Evolutionary conservation across 1,284 basidiomycete species (phyloP), one percentile per base, ranked within the genome.

Genomic region (Neolentinus lepideus): DNA sequence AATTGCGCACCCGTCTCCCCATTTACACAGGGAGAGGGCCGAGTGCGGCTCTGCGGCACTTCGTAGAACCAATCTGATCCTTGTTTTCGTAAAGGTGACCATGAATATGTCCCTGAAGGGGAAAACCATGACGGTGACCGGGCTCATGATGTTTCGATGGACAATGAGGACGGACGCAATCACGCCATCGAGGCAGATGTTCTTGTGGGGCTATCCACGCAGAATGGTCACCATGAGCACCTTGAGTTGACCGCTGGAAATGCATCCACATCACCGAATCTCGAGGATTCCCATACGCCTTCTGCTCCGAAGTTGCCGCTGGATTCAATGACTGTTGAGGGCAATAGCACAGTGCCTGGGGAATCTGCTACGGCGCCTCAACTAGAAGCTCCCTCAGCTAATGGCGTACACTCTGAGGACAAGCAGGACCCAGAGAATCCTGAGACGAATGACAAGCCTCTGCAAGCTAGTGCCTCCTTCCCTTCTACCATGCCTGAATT

Each of bases 61-160:
- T 73, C 78, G 75, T 76, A 73, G 73, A 69, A 74, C 83, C 84
- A 69, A 85, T 78, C 66, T 14, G 12, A n/a, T 16, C n/a, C 24
- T 71, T 63, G 63, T 66, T 69, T 68, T 29, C 27, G 65, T 63
- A 63, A 83, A 83, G 81, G 78, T 72, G 71, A 72, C 74, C 67
- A 68, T 69, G 71, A 74, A 73, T 71, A 70, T 72, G 75, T 71
- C 66, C 66, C 71, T 62, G 72, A 77, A 65, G 67, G 65, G 60
- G 66, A 65, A 65, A 67, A 67, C 61, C 64, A 67, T 61, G 62
- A 69, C 67, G 65, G 67, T 67, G 64, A 65, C 60, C 59, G 60
- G 60, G 57, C 54, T 53, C 61, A 58, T 59, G 38, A 43, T 43
- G 38, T n/a, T 16, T 16, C 38, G 6, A 43, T 43, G 38, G 19